Conservation (phyloP, 2,329 filamentous ascomycete genomes). For the Chaetothyriales sp. region DNA sequence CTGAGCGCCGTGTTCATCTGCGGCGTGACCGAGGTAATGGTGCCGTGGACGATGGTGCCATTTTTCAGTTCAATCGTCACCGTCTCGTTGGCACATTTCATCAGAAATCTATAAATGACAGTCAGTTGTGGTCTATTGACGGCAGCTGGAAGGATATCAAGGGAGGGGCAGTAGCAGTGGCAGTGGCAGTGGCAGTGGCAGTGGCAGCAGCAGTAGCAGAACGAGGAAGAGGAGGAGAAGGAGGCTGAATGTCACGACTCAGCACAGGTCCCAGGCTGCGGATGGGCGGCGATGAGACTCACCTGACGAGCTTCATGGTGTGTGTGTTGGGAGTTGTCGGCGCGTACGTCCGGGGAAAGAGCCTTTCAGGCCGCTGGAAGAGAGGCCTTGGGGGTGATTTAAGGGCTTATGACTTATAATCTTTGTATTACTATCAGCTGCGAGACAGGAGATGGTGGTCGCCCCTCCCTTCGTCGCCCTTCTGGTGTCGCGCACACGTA, state of each 20-base stretch:
- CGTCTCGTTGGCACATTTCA: constrained; percentile 98
- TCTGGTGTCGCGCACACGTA: too few species aligned
- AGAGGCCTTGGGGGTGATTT: too few species aligned
- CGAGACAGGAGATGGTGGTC: too few species aligned
- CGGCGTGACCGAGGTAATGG: constrained; percentile 88
- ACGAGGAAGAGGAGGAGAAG: background rate
- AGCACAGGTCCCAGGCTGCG: background rate
- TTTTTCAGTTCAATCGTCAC: constrained; percentile 98
- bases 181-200: too few species aligned
- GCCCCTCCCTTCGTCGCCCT: too few species aligned
- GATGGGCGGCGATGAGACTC: background rate
- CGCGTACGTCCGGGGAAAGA: too few species aligned
- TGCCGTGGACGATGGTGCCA: constrained; percentile 93
- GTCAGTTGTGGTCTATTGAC: background rate
- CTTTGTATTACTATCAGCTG: too few species aligned
- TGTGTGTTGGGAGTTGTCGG: background rate
- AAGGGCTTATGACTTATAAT: too few species aligned
- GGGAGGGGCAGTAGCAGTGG: background rate
- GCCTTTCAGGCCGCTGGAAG: too few species aligned
- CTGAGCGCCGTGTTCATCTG: constrained; percentile 97
- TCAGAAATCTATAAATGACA: constrained; percentile 60
- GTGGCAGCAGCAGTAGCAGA: background rate
- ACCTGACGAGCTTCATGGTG: constrained; percentile 2
- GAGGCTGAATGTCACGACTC: background rate
- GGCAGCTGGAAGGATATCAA: background rate